Evolutionary conservation across 164 flowering plant species (phyloP).

Genomic region (Protea cynaroides): DNA sequence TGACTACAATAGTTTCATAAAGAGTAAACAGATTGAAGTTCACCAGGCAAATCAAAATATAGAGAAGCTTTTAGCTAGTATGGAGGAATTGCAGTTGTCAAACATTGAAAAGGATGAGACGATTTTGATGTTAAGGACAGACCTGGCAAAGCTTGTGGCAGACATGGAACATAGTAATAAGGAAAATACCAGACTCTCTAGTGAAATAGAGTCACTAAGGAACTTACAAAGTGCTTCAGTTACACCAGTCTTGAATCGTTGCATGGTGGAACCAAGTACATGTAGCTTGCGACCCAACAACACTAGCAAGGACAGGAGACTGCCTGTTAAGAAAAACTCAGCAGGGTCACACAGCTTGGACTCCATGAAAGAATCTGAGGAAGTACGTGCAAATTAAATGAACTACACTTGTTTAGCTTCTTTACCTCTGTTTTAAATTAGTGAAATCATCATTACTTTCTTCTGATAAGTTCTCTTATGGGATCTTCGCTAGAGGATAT

Average conservation of each 20-base stretch:
- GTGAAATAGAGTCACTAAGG: constrained; percentile 40
- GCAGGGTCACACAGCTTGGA: constrained; percentile 16
- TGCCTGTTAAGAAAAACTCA: constrained; percentile 30
- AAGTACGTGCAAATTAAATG: constrained; percentile 7
- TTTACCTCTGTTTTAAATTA: neutral
- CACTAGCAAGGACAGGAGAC: constrained; percentile 2
- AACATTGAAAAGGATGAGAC: constrained; percentile 49
- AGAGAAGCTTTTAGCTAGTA: constrained; percentile 27
- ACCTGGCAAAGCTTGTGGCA: constrained; percentile 42
- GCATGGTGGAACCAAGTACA: constrained; percentile 21
- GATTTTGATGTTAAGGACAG: constrained; percentile 31
- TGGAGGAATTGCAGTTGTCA: constrained; percentile 50
- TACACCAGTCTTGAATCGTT: constrained; percentile 41
- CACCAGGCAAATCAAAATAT: constrained; percentile 50
- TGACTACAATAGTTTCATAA: constrained; percentile 32
- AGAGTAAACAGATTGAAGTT: constrained; percentile 34
- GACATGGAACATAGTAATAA: constrained; percentile 26
- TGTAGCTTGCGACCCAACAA: constrained; percentile 13
- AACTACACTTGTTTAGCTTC: neutral
- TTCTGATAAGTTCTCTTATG: too few relatives aligned
- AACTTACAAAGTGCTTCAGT: constrained; percentile 24
- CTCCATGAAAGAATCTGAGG: constrained; percentile 6
- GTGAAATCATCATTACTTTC: neutral
- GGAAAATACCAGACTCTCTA: constrained; percentile 41
- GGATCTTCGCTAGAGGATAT: too few relatives aligned